Evolutionary conservation across 441 rosid genomes (phyloP).

Genomic region (Pelargonium fulgidum): DNA sequence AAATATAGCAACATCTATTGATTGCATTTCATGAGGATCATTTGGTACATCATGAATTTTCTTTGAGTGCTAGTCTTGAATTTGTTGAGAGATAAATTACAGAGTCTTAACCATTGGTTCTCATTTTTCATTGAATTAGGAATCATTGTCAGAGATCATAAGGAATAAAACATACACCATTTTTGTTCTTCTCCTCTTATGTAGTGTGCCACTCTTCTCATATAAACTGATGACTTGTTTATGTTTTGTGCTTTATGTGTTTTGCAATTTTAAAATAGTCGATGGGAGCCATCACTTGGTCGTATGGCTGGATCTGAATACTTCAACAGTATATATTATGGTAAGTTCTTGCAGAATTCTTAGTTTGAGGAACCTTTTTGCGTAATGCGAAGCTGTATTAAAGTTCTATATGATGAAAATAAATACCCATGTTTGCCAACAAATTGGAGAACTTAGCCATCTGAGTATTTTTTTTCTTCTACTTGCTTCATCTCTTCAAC

Average conservation of each 20-base stretch:
- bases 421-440: neutral
- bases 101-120: neutral
- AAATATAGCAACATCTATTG: neutral
- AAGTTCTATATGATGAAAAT: neutral
- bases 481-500: neutral
- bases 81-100: neutral
- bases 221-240: slow-evolving; percentile 12
- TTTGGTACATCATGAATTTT: neutral
- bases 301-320: slow-evolving; percentile 75
- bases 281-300: slow-evolving; percentile 77
- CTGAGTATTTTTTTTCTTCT: neutral
- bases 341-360: slow-evolving; percentile 31
- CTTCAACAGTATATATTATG: slow-evolving; percentile 57
- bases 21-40: neutral
- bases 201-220: neutral
- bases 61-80: neutral
- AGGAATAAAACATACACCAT: neutral
- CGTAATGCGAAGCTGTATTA: neutral
- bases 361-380: neutral
- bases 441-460: neutral
- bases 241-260: slow-evolving; percentile 22
- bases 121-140: neutral
- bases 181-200: neutral
- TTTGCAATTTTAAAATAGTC: slow-evolving; percentile 34
- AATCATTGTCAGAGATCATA: neutral